Conservation (phyloP, 2,329 filamentous ascomycete genomes). For the Dactylella cylindrospora region DNA sequence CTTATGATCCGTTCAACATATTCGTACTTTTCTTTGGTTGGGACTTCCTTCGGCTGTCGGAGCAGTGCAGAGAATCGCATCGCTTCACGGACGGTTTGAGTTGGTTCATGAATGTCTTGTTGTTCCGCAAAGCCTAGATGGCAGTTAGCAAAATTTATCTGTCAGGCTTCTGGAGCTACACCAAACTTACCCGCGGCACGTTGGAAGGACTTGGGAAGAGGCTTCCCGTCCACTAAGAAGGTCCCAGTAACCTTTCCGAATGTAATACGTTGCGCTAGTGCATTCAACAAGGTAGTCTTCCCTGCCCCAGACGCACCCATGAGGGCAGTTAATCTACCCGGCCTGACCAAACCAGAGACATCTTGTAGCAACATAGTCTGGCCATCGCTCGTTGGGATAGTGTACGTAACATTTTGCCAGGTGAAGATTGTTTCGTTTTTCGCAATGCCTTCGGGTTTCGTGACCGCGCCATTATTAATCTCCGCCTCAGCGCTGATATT, state of each 20-base stretch:
- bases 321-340: conserved; percentile 81
- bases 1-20: conserved; percentile 69
- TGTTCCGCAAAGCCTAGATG: conserved; percentile 62
- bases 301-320: conserved; percentile 94
- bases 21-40: conserved; percentile 63
- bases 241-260: conserved; percentile 87
- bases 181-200: conserved; percentile 90
- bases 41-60: conserved; percentile 62
- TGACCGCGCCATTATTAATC: not conserved
- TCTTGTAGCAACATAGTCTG: conserved; percentile 70
- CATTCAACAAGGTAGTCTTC: conserved; percentile 87
- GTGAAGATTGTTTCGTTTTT: conserved; percentile 60
- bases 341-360: conserved; percentile 91
- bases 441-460: conserved; percentile 15
- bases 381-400: conserved; percentile 72
- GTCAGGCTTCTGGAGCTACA: conserved; percentile 72
- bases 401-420: conserved; percentile 72
- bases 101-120: conserved; percentile 64
- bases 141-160: conserved; percentile 39
- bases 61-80: conserved; percentile 66
- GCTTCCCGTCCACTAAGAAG: conserved; percentile 77
- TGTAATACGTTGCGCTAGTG: conserved; percentile 78
- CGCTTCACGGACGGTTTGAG: conserved; percentile 65
- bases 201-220: conserved; percentile 79
- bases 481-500: conserved; percentile 1